Evolutionary conservation across 2,329 filamentous ascomycete genomes (phyloP).

Genomic region (Venturia carpophila): DNA sequence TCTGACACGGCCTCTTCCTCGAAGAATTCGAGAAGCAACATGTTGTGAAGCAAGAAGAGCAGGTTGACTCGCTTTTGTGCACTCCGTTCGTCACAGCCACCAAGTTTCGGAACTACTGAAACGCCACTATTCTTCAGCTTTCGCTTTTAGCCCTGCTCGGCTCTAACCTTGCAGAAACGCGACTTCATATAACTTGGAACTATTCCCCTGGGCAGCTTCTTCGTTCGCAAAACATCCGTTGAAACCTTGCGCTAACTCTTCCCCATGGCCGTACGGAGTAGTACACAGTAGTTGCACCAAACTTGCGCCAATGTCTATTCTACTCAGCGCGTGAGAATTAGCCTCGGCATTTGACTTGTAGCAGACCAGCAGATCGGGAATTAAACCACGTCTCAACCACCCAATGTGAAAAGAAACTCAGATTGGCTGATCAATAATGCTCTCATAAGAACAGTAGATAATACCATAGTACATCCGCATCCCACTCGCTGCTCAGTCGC

Average conservation of each 20-base stretch:
- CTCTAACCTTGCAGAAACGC: background rate
- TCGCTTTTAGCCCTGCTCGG: background rate
- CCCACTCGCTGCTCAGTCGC: no score
- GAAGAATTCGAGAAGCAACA: background rate
- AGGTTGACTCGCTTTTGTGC: background rate
- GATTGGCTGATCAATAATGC: no score
- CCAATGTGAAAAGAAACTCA: no score
- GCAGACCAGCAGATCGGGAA: background rate
- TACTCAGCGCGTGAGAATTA: background rate
- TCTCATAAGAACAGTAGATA: no score
- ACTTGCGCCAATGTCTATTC: background rate
- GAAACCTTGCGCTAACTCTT: background rate
- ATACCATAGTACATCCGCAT: no score
- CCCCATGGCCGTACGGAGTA: background rate
- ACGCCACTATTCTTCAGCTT: background rate
- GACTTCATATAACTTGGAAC: conserved; percentile 1
- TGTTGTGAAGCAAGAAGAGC: background rate
- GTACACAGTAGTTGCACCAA: background rate
- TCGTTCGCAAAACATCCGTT: background rate
- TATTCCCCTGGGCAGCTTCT: background rate
- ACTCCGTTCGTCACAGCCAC: background rate
- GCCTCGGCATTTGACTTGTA: background rate
- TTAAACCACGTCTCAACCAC: background rate
- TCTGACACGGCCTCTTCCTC: background rate
- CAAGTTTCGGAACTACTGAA: background rate